phyloP scores from a whole-genome alignment of 768 basidiomycete species.

The Lactarius akahatsu region DNA sequence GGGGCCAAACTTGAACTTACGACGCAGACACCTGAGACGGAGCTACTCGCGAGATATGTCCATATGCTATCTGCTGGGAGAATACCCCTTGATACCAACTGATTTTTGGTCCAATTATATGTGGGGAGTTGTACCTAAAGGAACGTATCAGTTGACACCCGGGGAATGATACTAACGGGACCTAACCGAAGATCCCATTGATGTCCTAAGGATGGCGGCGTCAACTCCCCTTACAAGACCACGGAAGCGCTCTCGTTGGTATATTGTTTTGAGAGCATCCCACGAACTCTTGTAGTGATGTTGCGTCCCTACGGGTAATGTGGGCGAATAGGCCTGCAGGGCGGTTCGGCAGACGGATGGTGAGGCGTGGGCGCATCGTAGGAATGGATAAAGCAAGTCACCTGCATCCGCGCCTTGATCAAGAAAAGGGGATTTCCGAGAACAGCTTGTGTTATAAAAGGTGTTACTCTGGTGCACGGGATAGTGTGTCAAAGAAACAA shows the following conservation, averaged over 20 bases:
- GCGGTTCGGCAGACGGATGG: not conserved
- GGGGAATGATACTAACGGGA: not conserved
- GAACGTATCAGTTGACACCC: slow-evolving; percentile 9
- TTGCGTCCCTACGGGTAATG: slow-evolving; percentile 91
- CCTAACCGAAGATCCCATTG: slow-evolving; percentile 86
- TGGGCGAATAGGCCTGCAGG: slow-evolving; percentile 85
- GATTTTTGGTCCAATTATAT: slow-evolving; percentile 90
- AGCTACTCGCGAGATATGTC: slow-evolving; percentile 87
- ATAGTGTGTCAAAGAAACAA: slow-evolving; percentile 33
- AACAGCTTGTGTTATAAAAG: slow-evolving; percentile 44
- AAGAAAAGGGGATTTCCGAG: slow-evolving; percentile 91
- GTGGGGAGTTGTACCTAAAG: slow-evolving; percentile 89
- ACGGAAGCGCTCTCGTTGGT: slow-evolving; percentile 67
- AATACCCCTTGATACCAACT: slow-evolving; percentile 66
- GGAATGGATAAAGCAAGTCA: slow-evolving; percentile 33
- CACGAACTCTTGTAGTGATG: slow-evolving; percentile 86
- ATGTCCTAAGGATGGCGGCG: slow-evolving; percentile 89
- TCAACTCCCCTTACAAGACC: slow-evolving; percentile 91
- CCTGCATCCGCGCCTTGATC: slow-evolving; percentile 98
- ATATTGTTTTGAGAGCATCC: slow-evolving; percentile 79
- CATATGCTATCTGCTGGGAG: slow-evolving; percentile 74
- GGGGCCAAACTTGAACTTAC: slow-evolving; percentile 59
- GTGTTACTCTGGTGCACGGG: slow-evolving; percentile 1
- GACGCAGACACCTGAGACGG: slow-evolving; percentile 89
- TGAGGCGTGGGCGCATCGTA: slow-evolving; percentile 4